These are phyloP conservation scores for Boletus pseudopeckii DNA, from an alignment of 768 basidiomycete genomes.

Conservation along the genomic window DNA sequence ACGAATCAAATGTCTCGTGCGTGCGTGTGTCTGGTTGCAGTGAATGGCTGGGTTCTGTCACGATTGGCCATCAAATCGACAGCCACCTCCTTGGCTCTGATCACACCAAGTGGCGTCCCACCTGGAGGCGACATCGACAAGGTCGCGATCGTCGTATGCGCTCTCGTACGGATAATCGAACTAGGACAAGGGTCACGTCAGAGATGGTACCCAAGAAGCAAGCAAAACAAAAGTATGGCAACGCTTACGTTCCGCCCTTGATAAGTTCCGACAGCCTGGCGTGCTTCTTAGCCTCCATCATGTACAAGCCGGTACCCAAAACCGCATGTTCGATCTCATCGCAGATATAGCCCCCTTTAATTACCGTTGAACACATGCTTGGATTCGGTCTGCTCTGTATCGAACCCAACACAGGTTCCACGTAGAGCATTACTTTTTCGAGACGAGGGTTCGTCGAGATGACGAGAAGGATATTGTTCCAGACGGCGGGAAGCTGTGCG, in stretches of 20 bases:
- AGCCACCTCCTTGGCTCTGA: conserved; percentile 73
- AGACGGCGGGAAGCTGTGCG: conserved; percentile 54
- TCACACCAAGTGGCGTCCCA: conserved; percentile 44
- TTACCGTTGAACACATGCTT: conserved; percentile 6
- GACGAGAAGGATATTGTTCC: conserved; percentile 52
- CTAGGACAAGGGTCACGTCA: conserved; percentile 16
- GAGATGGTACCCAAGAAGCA: conserved; percentile 1
- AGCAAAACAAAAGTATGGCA: conserved; percentile 1
- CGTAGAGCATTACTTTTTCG: conserved; percentile 41
- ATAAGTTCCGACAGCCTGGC: conserved; percentile 51
- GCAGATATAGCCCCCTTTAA: conserved; percentile 7
- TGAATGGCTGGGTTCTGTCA: not conserved
- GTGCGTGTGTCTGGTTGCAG: not conserved
- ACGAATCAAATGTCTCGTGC: conserved; percentile 1
- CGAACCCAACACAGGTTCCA: conserved; percentile 20
- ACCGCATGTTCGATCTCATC: conserved; percentile 32
- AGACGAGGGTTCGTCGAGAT: conserved; percentile 48
- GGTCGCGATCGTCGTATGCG: conserved; percentile 31
- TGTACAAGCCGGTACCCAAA: conserved; percentile 51
- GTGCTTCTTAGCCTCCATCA: conserved; percentile 54
- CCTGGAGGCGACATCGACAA: conserved; percentile 13
- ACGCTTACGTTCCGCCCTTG: conserved; percentile 47
- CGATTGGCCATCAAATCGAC: conserved; percentile 7
- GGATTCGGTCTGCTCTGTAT: not conserved
- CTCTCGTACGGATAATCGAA: conserved; percentile 35